These are phyloP conservation scores for Xylaria venustula DNA, from an alignment of 495 filamentous ascomycete species.

Conservation along the genomic window DNA sequence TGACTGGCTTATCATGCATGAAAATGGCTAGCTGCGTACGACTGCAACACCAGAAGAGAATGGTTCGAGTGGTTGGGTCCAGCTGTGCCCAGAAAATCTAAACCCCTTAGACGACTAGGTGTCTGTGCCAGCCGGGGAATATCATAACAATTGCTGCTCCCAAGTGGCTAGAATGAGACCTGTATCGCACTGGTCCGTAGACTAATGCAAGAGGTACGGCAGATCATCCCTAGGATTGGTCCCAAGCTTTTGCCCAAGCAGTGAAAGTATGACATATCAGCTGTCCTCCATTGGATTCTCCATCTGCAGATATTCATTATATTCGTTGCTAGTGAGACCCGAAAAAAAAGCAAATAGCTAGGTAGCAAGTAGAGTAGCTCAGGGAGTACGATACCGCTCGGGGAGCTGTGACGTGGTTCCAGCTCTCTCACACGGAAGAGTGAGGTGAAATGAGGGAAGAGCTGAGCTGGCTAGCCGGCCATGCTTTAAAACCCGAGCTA, in stretches of 20 bases:
- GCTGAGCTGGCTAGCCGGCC: neutral
- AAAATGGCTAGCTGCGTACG: conserved; percentile 3
- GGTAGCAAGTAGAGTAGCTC: neutral
- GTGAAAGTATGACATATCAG: conserved; percentile 6
- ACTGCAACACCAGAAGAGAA: conserved; percentile 6
- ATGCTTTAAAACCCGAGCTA: conserved; percentile 10
- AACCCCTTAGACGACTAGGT: neutral
- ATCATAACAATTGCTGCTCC: neutral
- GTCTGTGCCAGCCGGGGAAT: neutral
- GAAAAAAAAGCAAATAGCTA: neutral
- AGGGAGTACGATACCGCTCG: neutral
- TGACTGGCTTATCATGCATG: neutral
- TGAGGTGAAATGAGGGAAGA: conserved; percentile 3
- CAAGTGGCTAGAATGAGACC: neutral
- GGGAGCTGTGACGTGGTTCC: neutral
- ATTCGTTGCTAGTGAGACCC: conserved; percentile 8
- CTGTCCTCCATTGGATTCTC: conserved; percentile 2
- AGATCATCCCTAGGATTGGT: conserved; percentile 12
- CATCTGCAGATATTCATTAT: neutral
- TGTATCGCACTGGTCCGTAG: neutral
- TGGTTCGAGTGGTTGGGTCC: neutral
- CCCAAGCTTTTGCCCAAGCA: no score
- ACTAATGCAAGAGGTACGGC: conserved; percentile 4
- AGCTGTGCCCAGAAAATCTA: conserved; percentile 9
- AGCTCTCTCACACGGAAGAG: neutral